Evolutionary conservation across 208 protist genomes (phyloP), one percentile per base, ranked within the genome.

Genomic region (Entamoeba invadens): DNA sequence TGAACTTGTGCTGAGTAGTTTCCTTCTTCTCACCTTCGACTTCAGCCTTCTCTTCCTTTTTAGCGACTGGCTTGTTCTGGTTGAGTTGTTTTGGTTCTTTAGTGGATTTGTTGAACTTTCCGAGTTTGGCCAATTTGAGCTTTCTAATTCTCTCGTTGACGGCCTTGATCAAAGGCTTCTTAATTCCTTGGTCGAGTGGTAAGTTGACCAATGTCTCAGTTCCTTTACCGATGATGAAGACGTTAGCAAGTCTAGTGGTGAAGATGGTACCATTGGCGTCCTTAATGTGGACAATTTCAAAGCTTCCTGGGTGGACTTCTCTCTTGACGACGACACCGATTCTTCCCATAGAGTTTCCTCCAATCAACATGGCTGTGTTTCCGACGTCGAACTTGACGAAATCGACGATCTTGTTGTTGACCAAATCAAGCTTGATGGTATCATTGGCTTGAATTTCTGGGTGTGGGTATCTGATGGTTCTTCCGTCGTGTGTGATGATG

Each of bases 401-500:
- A 93, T 98, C 97, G 44, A 96, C 93, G 94, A 98, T 96, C 96
- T 99, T 98, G 95, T 97, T 97, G 57, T 97, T 98, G 94, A 97
- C 97, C 51, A 99, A 46, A 95, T 99, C 97, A 95, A 99, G 96
- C 96, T 99, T 98, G 95, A 99, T 96, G 72, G 98, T 98, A 97
- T 99, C 99, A 94, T 98, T 97, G 92, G 97, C 96, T 93, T 97
- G 96, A 95, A 99, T 97, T 93, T 96, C 95, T 95, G 98, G 98
- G 95, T 99, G 97, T 92, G 98, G 98, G 97, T 99, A 99, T 95
- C 98, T 98, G 95, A 99, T 98, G 95, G 98, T 99, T 96, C 99
- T 98, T 93, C 98, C 98, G 95, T 99, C 99, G 96, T 99, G 98
- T 72, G 99, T 99, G 93, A 97, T 96, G 94, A 99, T 94, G 95